Base-by-base conservation (phyloP, 2,329 filamentous ascomycete genomes). In the Talaromyces albobiverticillius region DNA sequence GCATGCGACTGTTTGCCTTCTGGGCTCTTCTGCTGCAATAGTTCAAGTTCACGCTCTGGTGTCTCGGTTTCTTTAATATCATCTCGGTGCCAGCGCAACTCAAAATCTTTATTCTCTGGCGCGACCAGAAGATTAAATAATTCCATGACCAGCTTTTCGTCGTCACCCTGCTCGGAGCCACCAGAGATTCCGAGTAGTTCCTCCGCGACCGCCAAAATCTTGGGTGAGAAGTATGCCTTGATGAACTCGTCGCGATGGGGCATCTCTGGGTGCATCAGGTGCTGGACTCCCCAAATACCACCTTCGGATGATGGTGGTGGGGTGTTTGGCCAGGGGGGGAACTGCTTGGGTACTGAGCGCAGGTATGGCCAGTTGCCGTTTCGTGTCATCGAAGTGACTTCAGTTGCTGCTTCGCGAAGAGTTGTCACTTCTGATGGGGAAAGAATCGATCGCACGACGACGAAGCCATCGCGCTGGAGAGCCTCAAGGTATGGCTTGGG, bases 221-320 rank as follows among this genome's bases (percentile, higher is more conserved):
- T 75, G 22, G 81, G 75, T 29, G 84, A 82, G 68, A 95, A 95
- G 73, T 96, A 95, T 54, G 81, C 77, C 46, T 76, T 69, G 5
- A 84, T 81, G 70, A 92, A 95, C 2, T 78, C 67, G 3, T 78
- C 70, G 56, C 82, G 78, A 51, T 82, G 80, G 0, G 84, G 81
- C 61, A 93, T 82, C 1, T 79, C 76, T 0, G 90, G 90, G 70
- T 92, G 86, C 64, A 95, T 79, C 5, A 95, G 80, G 70, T 92
- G 88, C 76, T 95, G 90, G 2, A 95, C 87, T 59, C 90, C 90
- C 91, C 90, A 95, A 70, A 95, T 95, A 20, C 89, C 89, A 51
- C 79, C 72, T 45, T 76, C 69, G 0, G 67, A 67, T 40, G 71
- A 69, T 1, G 74, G 71, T 0, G 77, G 75, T 1, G 79, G 74